These are phyloP conservation scores for Leccinum aurantiacum DNA, from an alignment of 768 basidiomycete genomes.

Conservation along the genomic window DNA sequence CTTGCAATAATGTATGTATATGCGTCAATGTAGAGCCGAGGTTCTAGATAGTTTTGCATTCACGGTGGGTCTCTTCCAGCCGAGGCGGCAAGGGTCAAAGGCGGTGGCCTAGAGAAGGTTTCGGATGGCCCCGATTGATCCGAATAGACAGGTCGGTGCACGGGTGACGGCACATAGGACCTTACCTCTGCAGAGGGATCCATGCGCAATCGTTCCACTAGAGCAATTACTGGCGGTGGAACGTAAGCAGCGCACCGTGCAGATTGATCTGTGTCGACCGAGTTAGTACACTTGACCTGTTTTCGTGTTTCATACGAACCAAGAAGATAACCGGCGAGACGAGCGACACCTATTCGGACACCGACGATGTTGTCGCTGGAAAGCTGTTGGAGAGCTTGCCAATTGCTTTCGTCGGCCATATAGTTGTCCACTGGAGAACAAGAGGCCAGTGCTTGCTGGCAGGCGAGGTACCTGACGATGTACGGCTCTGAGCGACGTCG, in stretches of 20 bases:
- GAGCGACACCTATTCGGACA: conserved; percentile 84
- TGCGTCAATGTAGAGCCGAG: not conserved
- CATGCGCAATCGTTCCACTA: conserved; percentile 48
- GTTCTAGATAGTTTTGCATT: conserved; percentile 5
- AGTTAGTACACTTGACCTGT: conserved; percentile 8
- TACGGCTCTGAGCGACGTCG: conserved; percentile 18
- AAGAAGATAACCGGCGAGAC: conserved; percentile 56
- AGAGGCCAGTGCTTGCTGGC: conserved; percentile 58
- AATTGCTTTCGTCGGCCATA: conserved; percentile 42
- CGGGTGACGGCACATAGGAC: conserved; percentile 50
- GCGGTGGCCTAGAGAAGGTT: conserved; percentile 41
- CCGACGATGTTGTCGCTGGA: conserved; percentile 72
- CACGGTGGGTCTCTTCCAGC: conserved; percentile 13
- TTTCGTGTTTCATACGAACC: conserved; percentile 42
- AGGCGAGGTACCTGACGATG: conserved; percentile 66
- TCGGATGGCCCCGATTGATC: conserved; percentile 27
- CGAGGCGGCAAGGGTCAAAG: conserved; percentile 10
- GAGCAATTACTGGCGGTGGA: conserved; percentile 36
- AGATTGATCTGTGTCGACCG: conserved; percentile 14
- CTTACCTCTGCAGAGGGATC: conserved; percentile 64
- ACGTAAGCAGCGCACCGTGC: conserved; percentile 18
- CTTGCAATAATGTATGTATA: conserved; percentile 28
- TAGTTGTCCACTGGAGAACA: conserved; percentile 37
- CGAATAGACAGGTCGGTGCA: conserved; percentile 14
- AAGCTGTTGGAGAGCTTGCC: conserved; percentile 55